Evolutionary conservation across 352 stramenopile genomes (phyloP).

Genomic region (Phytopythium sindhum): DNA sequence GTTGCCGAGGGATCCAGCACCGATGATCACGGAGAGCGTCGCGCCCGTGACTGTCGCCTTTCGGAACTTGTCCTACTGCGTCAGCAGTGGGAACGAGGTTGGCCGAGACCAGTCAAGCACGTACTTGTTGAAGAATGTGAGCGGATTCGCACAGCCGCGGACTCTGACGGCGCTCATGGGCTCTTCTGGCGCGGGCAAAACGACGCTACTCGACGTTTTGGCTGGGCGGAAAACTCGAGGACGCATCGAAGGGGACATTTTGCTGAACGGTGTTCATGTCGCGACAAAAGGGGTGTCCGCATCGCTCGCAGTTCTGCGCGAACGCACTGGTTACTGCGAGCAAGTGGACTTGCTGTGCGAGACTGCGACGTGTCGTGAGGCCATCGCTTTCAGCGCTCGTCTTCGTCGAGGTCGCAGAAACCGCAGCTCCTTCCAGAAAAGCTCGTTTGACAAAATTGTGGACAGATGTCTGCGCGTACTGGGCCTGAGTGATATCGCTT

Average conservation of each 20-base stretch:
- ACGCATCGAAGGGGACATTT: constrained; percentile 79
- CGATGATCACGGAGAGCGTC: constrained; percentile 11
- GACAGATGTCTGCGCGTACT: constrained; percentile 30
- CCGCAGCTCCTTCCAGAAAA: constrained; percentile 22
- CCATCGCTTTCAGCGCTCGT: constrained; percentile 25
- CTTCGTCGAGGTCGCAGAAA: constrained; percentile 9
- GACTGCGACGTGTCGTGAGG: constrained; percentile 83
- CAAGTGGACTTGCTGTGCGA: constrained; percentile 88
- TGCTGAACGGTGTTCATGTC: constrained; percentile 86
- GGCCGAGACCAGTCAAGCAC: constrained; percentile 24
- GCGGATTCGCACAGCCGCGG: constrained; percentile 42
- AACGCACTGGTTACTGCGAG: constrained; percentile 50
- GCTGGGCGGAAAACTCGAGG: constrained; percentile 90
- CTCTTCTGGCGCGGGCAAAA: constrained; percentile 86
- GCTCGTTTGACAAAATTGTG: constrained; percentile 15
- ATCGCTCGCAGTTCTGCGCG: constrained; percentile 37
- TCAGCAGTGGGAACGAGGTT: constrained; percentile 18
- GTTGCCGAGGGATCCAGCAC: constrained; percentile 2
- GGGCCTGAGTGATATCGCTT: constrained; percentile 22
- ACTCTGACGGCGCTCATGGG: constrained; percentile 77
- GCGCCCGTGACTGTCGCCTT: constrained; percentile 40
- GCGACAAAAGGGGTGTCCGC: constrained; percentile 12
- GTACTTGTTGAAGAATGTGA: constrained; percentile 60
- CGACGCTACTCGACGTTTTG: constrained; percentile 95
- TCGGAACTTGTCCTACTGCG: constrained; percentile 43